A percentile compares a stretch with the other conserved stretches of the same genome.
phyloP scores from a whole-genome alignment of 164 flowering plant species.

The Pachysandra terminalis region DNA sequence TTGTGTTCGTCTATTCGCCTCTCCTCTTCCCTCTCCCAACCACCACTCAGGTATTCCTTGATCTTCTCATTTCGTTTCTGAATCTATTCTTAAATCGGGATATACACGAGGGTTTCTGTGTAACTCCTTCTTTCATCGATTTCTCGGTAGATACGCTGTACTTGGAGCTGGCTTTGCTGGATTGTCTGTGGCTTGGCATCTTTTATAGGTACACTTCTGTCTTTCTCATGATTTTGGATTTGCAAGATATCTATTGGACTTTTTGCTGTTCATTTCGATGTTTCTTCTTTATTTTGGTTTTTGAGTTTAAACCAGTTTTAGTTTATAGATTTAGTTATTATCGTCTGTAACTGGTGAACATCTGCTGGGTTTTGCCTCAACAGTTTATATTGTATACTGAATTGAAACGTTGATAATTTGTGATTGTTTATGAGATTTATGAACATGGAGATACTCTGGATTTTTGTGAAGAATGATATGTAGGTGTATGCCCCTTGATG shows the following conservation, averaged over 20 bases:
- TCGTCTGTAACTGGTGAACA: too few species aligned
- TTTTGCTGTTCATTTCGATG: too few species aligned
- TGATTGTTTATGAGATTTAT: too few species aligned
- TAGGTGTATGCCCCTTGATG: too few species aligned
- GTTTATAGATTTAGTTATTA: too few species aligned
- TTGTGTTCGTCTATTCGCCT: conserved; percentile 4
- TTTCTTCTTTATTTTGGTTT: background rate
- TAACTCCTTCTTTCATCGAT: background rate
- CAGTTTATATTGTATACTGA: too few species aligned
- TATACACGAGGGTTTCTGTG: background rate
- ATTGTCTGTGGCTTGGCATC: conserved; percentile 83
- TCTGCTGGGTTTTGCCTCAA: too few species aligned
- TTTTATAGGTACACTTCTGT: conserved; percentile 52
- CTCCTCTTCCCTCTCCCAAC: conserved; percentile 12
- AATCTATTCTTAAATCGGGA: background rate
- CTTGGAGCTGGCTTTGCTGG: conserved; percentile 99
- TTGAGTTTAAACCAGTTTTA: background rate
- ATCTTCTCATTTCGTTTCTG: background rate
- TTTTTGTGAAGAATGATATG: too few species aligned
- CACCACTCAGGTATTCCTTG: conserved; percentile 16
- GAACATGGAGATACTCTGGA: too few species aligned
- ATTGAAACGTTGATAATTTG: too few species aligned
- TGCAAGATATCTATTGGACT: background rate
- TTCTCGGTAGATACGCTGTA: conserved; percentile 59
- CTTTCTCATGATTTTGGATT: background rate